Conservation (phyloP, 2,329 filamentous ascomycete species). For the Fusarium sp. region DNA sequence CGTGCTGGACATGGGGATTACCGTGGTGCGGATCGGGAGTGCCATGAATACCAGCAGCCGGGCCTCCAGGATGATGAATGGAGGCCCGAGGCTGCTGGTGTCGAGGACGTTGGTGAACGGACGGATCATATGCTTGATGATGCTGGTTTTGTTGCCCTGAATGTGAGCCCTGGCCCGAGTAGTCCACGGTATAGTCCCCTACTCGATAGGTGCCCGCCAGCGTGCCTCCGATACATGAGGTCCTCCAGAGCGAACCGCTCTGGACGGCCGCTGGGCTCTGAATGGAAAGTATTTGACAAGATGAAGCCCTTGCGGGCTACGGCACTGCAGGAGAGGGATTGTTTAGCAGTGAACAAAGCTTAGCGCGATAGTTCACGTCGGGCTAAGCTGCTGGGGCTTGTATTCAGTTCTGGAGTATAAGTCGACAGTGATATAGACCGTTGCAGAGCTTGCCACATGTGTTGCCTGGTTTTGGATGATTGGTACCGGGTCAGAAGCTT, state of each 20-base stretch:
- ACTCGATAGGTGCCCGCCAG: conserved; percentile 80
- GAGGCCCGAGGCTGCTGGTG: conserved; percentile 58
- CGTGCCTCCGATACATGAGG: conserved; percentile 77
- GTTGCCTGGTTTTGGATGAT: conserved; percentile 38
- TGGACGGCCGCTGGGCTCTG: conserved; percentile 75
- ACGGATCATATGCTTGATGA: conserved; percentile 70
- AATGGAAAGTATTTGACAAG: conserved; percentile 67
- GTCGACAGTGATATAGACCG: conserved; percentile 43
- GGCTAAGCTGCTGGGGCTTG: conserved; percentile 35
- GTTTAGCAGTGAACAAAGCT: conserved; percentile 41
- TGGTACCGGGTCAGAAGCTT: conserved; percentile 43
- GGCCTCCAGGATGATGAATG: conserved; percentile 59
- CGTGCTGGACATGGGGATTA: conserved; percentile 47
- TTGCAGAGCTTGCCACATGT: conserved; percentile 44
- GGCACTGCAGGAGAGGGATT: conserved; percentile 48
- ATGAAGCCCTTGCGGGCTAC: conserved; percentile 66
- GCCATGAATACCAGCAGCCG: conserved; percentile 59
- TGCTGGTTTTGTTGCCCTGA: conserved; percentile 72
- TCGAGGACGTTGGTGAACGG: conserved; percentile 52
- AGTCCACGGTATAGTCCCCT: conserved; percentile 79
- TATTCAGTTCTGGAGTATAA: conserved; percentile 42
- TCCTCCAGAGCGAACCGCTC: conserved; percentile 81
- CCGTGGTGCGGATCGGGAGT: conserved; percentile 54
- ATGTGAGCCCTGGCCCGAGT: conserved; percentile 74
- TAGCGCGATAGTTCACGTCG: conserved; percentile 44